Base-by-base conservation (phyloP, 805 yeast species). In the Candida germanica region DNA sequence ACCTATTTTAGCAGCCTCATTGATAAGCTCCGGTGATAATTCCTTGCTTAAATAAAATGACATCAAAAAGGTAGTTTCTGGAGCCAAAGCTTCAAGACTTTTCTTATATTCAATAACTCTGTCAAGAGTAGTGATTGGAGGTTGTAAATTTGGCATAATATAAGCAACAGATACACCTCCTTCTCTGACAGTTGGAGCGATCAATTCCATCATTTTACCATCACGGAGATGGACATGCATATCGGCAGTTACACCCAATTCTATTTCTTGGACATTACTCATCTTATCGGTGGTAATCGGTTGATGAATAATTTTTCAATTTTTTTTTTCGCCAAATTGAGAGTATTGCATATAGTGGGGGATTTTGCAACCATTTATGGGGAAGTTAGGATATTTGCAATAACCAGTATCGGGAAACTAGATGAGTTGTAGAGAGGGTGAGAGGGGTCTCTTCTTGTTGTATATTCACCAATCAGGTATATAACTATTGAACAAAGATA, bases 191-290 rank as follows among this genome's bases (percentile, higher is more conserved):
- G 95, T 83, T 6, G 98, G 98, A 0, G 96, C 75, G 26, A 89
- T 86, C 24, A 87, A 73, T 49, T 85, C 83, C 83, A 88, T 87
- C 97, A 93, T 89, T 5, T 73, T 70, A 1, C 95, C 97, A 42
- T 91, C 96, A 53, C 98, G 84, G 24, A 93, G 76, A 58, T 93
- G 99, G 33, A 93, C 98, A 54, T 93, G 99, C 75, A 87, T 80
- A 60, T 93, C 99, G 12, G 91, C 93, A 2, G 94, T 76, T 30
- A 75, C 58, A 5, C 93, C 93, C 25, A 85, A 61, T 42, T 79
- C 72, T 19, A 75, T 66, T 48, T 64, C 47, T 31, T 33, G 11
- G 11, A 27, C 22, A 6, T 19, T 23, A 26, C 28, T 21, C 39
- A 36, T 36, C 11, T n/a, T n/a, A n/a, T n/a, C n/a, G n/a, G n/a